phyloP scores from a whole-genome alignment of 1,284 basidiomycete genomes.

The Termitomyces sp. region DNA sequence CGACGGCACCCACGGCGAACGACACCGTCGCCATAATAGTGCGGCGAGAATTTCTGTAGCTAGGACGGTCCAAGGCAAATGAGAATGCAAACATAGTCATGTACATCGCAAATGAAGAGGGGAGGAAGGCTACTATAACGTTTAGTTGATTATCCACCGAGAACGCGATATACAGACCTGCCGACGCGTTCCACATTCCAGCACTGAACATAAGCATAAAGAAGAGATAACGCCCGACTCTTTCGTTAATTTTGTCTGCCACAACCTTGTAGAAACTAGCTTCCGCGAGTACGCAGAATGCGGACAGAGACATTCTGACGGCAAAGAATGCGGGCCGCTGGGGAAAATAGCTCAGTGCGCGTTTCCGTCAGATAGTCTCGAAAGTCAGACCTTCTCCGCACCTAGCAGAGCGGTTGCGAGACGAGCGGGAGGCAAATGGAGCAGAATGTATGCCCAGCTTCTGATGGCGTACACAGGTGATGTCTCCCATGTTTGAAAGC shows the following conservation, averaged over 20 bases:
- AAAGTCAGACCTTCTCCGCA: constrained; percentile 45
- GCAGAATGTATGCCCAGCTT: constrained; percentile 88
- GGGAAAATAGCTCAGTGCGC: constrained; percentile 3
- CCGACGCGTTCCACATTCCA: constrained; percentile 90
- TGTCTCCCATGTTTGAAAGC: constrained; percentile 98
- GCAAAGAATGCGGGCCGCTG: constrained; percentile 87
- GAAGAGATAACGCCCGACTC: constrained; percentile 88
- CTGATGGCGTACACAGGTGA: constrained; percentile 88
- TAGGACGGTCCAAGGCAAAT: constrained; percentile 70
- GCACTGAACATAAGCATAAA: constrained; percentile 82
- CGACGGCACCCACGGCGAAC: constrained; percentile 81
- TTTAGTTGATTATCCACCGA: not conserved
- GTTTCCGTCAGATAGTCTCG: constrained; percentile 4
- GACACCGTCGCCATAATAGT: constrained; percentile 62
- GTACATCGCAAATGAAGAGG: constrained; percentile 95
- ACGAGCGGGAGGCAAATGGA: constrained; percentile 64
- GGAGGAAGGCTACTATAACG: constrained; percentile 68
- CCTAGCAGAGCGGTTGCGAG: constrained; percentile 37
- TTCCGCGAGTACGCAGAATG: constrained; percentile 76
- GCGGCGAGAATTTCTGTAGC: constrained; percentile 46
- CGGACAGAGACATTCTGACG: constrained; percentile 75
- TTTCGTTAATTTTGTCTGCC: constrained; percentile 78
- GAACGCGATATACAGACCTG: constrained; percentile 43
- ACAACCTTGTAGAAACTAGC: constrained; percentile 83
- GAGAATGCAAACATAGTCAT: constrained; percentile 80